Evolutionary conservation across 192 early-diverging fungal genomes (phyloP), one percentile per base, ranked within the genome.

Genomic region (Cetraspora pellucida): DNA sequence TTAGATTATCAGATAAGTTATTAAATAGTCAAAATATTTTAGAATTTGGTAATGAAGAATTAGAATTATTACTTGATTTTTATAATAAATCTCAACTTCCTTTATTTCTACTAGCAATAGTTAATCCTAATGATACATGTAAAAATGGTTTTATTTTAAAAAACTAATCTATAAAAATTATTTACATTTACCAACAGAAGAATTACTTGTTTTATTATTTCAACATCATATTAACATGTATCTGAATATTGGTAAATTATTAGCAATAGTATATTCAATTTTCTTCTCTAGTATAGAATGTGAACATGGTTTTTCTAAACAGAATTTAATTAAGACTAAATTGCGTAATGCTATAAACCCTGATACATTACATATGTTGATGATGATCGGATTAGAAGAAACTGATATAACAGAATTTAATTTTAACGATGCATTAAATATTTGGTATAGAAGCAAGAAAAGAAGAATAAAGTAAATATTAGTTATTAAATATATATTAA

Each of bases 381-480:
- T 57, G 55, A 57, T 57, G 55, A 19, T 57, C n/a, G 55, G 55
- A 57, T 57, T 57, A 19, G 19, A 57, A n/a, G 19, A 57, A 57
- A 57, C 10, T 1, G 17, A 57, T 57, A 7, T n/a, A 4, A 23
- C 17, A 7, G 55, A 57, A n/a, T 57, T 57, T 57, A 19, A 57
- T 57, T 57, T 57, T 57, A 57, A 17, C 5, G 23, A 23, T 23
- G 55, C 55, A 19, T n/a, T 57, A 4, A 17, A 57, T 23, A 57
- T 57, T 19, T 57, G 55, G 4, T 23, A 57, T 57, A 57, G 23
- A n/a, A 19, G n/a, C 7, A 23, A 19, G 7, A 57, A 57, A n/a
- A 13, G 55, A 19, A 57, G 17, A 57, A n/a, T 57, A 37, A 37
- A 37, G n/a, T n/a, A n/a, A n/a, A n/a, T n/a, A n/a, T n/a, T n/a